Base-by-base conservation (phyloP, 2,329 filamentous ascomycete genomes). In the Trichoderma gracile region DNA sequence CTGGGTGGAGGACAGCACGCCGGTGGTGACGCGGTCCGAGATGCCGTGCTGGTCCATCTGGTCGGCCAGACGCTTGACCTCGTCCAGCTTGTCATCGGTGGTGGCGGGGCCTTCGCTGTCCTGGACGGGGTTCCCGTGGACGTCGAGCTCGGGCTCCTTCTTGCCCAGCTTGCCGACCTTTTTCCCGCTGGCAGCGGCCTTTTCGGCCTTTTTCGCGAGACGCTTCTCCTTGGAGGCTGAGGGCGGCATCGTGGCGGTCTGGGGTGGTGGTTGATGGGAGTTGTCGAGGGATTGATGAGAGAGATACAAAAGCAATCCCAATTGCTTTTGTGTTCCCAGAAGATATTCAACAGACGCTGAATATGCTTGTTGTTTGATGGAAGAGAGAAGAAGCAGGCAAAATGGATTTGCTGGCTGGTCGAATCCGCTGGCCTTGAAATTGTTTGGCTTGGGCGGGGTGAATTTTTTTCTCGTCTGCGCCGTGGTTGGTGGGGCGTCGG, bases 31-130 rank as follows among this genome's bases (percentile, higher is more conserved):
- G 78, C 95, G 91, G 80, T 99, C 95, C 15, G 95, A 98, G 69
- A 99, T 85, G 74, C 95, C 95, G 77, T 96, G 87, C 81, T 96
- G 91, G 81, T 99, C 95, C 85, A 97, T 90, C 82, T 99, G 96
- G 62, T 93, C 84, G 50, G 91, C 89, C 70, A 99, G 85, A 77
- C 93, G 93, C 82, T 93, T 90, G 69, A 97, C 89, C 75, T 90
- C 89, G 70, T 90, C 88, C 78, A 89, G 80, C 82, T 94, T 92
- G 71, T 88, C 86, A 71, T 83, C 85, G 66, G 87, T 83, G 70
- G 88, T 92, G 66, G 89, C 89, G 68, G 89, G 86, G 71, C 85
- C 84, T 61, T 90, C 89, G 45, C 79, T 76, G 52, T 82, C 78
- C 66, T 81, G 79, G 72, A 82, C 71, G 64, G 78, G 78, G 68